Evolutionary conservation across 257 asterid species (phyloP).

Genomic region (Sherardia arvensis): DNA sequence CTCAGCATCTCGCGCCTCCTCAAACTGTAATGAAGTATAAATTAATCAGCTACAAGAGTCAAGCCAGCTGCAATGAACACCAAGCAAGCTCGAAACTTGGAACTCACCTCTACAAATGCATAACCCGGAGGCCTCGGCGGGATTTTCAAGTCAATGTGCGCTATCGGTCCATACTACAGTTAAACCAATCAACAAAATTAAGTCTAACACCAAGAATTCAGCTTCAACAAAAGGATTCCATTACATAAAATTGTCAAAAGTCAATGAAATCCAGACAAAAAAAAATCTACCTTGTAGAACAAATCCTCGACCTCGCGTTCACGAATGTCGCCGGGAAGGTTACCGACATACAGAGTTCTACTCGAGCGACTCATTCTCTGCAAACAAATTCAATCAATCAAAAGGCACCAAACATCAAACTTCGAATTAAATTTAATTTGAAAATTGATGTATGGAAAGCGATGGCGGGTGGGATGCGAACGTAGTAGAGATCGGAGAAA

Average conservation of each 20-base stretch:
- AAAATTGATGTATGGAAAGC: neutral
- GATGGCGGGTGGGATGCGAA: neutral
- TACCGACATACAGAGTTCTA: slow-evolving; percentile 92
- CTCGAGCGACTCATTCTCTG: slow-evolving; percentile 88
- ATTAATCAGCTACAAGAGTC: slow-evolving; percentile 1
- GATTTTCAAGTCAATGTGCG: slow-evolving; percentile 83
- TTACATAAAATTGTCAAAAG: neutral
- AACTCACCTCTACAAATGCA: slow-evolving; percentile 90
- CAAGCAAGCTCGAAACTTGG: slow-evolving; percentile 5
- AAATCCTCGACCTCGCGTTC: slow-evolving; percentile 96
- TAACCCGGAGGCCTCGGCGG: slow-evolving; percentile 99
- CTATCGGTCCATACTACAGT: slow-evolving; percentile 82
- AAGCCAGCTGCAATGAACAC: neutral
- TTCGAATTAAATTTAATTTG: neutral
- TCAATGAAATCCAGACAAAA: neutral
- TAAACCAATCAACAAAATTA: slow-evolving; percentile 9
- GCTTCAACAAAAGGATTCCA: neutral
- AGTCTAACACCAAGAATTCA: neutral
- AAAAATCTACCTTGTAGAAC: slow-evolving; percentile 65
- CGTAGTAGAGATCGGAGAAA: neutral
- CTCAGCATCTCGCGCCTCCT: slow-evolving; percentile 96
- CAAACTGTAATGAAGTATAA: slow-evolving; percentile 46
- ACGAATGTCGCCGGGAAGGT: slow-evolving; percentile 96
- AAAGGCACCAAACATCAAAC: neutral
- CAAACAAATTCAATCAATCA: neutral